Percentiles rank a stretch among this genome's conserved stretches.
Evolutionary conservation across 352 stramenopile species (phyloP).

Genomic region (Blastocystis sp.): DNA sequence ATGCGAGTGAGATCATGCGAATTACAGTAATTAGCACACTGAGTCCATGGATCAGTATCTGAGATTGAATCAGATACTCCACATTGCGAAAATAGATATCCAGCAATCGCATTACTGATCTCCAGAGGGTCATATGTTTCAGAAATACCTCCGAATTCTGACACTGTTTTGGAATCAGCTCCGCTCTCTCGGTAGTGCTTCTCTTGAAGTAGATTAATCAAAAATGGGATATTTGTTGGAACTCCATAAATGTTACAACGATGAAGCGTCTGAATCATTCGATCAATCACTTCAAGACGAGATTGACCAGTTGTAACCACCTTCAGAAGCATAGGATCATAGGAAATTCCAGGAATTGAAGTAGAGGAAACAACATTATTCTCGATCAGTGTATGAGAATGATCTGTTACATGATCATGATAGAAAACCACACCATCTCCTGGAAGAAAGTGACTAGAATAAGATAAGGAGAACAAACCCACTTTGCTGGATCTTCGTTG

Average conservation of each 20-base stretch:
- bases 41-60: background rate
- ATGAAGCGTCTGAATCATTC: background rate
- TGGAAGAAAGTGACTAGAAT: constrained; percentile 11
- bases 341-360: background rate
- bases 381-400: background rate
- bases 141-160: background rate
- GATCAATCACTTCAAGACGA: constrained; percentile 7
- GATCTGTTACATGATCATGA: background rate
- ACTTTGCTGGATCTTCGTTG: constrained; percentile 45
- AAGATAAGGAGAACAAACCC: background rate
- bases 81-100: background rate
- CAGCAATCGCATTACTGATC: background rate
- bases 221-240: constrained; percentile 13
- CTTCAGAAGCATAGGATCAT: constrained; percentile 45
- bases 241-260: background rate
- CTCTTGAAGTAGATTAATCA: background rate
- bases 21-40: background rate
- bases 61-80: background rate
- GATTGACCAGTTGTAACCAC: background rate
- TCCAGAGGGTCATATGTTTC: background rate
- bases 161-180: background rate
- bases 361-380: background rate
- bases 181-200: background rate
- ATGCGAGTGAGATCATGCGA: background rate
- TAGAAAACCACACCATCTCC: background rate